Base-by-base conservation (phyloP, 768 basidiomycete species). In the Chalciporus pseudorubinellus region DNA sequence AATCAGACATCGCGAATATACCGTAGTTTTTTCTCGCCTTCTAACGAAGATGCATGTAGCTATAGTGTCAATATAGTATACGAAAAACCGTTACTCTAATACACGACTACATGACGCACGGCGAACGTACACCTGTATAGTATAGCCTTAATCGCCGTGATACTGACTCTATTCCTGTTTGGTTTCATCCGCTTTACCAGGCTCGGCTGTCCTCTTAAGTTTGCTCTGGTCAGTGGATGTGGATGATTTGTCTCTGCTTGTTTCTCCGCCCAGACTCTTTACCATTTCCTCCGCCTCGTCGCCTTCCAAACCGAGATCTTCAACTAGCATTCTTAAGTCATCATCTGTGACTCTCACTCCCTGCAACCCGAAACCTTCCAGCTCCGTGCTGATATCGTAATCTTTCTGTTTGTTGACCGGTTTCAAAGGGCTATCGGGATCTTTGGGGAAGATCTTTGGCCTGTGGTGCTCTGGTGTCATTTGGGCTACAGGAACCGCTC, bases 391-490 rank as follows among this genome's bases (percentile, higher is more conserved):
- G 9, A 85, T 73, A 61, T 93, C 87, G 40, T 87, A 75, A 58
- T 76, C 73, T 33, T 77, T 72, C 22, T 73, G 70, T 62, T 83
- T 85, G 68, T 85, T 85, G 41, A 77, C 76, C 4, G 83, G 79
- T 52, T 73, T 79, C 41, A 76, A 64, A 12, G 79, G 79, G n/a
- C 76, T 77, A 12, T 67, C 61, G 0, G 72, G 65, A 38, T 72
- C 66, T 38, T 58, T 63, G 44, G 81, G 76, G 36, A 82, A 74
- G 42, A 82, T 73, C 60, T 81, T 79, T 49, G 74, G 77, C 60
- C 74, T 82, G 59, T 92, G 75, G 43, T 77, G 85, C 36, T 85
- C 81, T n/a, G 87, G 86, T 7, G 85, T 87, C 85, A 92, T 92
- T 63, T 92, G 81, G 8, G 83, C 71, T 10, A 90, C 88, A 8